Conservation (phyloP, 2,329 filamentous ascomycete genomes). For the Neofusicoccum laricinum region DNA sequence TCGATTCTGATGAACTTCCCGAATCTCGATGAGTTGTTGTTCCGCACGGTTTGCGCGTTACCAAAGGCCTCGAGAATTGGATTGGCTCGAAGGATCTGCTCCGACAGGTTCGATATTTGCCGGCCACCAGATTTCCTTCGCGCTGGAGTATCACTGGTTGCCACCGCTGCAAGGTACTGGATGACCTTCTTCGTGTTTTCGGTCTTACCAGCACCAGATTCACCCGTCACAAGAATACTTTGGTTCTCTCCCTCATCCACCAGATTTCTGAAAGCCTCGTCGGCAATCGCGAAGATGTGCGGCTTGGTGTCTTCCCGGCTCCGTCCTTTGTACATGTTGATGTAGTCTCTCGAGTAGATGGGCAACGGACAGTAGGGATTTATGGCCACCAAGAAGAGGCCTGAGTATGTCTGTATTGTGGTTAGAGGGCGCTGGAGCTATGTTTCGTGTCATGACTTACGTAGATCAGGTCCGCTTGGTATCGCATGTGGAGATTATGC, state of each 20-base stretch:
- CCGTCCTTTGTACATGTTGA: conserved; percentile 96
- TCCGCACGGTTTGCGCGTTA: conserved; percentile 95
- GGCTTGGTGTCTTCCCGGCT: conserved; percentile 92
- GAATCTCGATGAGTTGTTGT: conserved; percentile 97
- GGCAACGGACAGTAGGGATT: conserved; percentile 94
- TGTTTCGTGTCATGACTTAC: conserved; percentile 38
- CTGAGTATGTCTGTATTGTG: conserved; percentile 77
- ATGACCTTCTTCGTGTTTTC: conserved; percentile 99
- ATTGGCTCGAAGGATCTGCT: conserved; percentile 94
- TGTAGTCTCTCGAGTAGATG: conserved; percentile 94
- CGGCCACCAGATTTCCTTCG: conserved; percentile 56
- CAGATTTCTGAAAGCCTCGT: conserved; percentile 91
- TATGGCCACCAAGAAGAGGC: conserved; percentile 91
- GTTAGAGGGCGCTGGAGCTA: not conserved
- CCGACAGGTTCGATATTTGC: conserved; percentile 81
- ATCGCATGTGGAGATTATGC: conserved; percentile 92
- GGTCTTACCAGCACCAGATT: conserved; percentile 96
- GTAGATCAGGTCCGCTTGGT: conserved; percentile 93
- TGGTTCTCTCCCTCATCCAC: conserved; percentile 95
- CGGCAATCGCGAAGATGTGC: conserved; percentile 96
- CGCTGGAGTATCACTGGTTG: conserved; percentile 71
- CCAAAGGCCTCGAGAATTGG: conserved; percentile 97
- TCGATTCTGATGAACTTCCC: conserved; percentile 99
- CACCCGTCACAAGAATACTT: conserved; percentile 95
- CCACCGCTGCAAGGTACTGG: conserved; percentile 93